Evolutionary conservation across 768 basidiomycete species (phyloP).

Genomic region (Lactarius psammicola): DNA sequence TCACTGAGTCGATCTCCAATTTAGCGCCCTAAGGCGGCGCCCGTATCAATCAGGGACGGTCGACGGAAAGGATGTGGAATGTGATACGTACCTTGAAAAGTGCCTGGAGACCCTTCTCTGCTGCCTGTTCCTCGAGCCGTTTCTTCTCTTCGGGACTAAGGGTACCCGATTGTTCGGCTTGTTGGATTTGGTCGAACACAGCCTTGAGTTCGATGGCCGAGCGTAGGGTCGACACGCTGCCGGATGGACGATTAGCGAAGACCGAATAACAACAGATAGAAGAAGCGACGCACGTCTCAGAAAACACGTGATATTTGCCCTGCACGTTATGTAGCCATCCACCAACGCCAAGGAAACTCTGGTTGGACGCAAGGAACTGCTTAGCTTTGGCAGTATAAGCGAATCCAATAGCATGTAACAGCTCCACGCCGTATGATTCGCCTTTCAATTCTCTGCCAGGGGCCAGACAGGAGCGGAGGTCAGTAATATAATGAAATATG

Average conservation of each 20-base stretch:
- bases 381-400: slow-evolving; percentile 82
- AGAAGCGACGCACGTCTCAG: slow-evolving; percentile 73
- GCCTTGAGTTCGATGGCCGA: slow-evolving; percentile 86
- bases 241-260: slow-evolving; percentile 14
- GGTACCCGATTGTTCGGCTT: slow-evolving; percentile 83
- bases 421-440: slow-evolving; percentile 85
- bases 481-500: not conserved
- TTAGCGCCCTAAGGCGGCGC: slow-evolving; percentile 66
- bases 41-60: not conserved
- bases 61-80: not conserved
- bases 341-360: slow-evolving; percentile 75
- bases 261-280: not conserved
- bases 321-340: slow-evolving; percentile 93
- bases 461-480: not conserved
- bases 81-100: slow-evolving; percentile 71
- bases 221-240: slow-evolving; percentile 77
- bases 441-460: slow-evolving; percentile 66
- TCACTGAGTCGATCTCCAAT: slow-evolving; percentile 84
- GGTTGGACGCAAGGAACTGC: slow-evolving; percentile 72
- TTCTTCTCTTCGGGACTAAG: slow-evolving; percentile 75
- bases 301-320: slow-evolving; percentile 90
- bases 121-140: slow-evolving; percentile 86
- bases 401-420: slow-evolving; percentile 83
- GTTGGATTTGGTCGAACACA: slow-evolving; percentile 90
- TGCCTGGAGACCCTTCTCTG: slow-evolving; percentile 88